Percentiles rank a stretch among this genome's conserved stretches.
Evolutionary conservation across 2,329 filamentous ascomycete species (phyloP).

Genomic region (Neurospora crassa): DNA sequence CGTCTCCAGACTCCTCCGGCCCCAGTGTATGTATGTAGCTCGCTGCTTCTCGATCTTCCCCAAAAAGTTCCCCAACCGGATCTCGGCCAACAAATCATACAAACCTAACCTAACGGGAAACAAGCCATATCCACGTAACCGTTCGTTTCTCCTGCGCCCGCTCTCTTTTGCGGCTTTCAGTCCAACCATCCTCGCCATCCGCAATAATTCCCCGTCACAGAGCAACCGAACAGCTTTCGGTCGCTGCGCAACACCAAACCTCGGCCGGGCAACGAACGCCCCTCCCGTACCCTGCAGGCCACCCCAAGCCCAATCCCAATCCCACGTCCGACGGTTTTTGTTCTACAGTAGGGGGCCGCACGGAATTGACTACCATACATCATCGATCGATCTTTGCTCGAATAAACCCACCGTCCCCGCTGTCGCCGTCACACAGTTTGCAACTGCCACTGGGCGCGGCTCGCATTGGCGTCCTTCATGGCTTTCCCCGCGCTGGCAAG

Average conservation of each 20-base stretch:
- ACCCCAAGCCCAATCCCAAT: neutral
- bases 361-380: neutral
- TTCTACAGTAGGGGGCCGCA: neutral
- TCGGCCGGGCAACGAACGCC: neutral
- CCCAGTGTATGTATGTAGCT: neutral
- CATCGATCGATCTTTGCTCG: neutral
- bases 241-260: neutral
- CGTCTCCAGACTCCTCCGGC: neutral
- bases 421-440: neutral
- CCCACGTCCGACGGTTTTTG: neutral
- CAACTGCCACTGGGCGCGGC: constrained; percentile 5
- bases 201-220: neutral
- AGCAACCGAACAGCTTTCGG: neutral
- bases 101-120: neutral
- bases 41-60: neutral
- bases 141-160: neutral
- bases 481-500: constrained; percentile 45
- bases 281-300: neutral
- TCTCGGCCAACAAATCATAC: neutral
- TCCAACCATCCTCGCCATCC: neutral
- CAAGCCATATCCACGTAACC: neutral
- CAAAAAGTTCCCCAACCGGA: neutral
- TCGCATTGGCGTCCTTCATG: constrained; percentile 33
- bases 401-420: neutral
- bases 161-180: neutral